Evolutionary conservation across 495 filamentous ascomycete genomes (phyloP).

Genomic region (Aspergillus campestris): DNA sequence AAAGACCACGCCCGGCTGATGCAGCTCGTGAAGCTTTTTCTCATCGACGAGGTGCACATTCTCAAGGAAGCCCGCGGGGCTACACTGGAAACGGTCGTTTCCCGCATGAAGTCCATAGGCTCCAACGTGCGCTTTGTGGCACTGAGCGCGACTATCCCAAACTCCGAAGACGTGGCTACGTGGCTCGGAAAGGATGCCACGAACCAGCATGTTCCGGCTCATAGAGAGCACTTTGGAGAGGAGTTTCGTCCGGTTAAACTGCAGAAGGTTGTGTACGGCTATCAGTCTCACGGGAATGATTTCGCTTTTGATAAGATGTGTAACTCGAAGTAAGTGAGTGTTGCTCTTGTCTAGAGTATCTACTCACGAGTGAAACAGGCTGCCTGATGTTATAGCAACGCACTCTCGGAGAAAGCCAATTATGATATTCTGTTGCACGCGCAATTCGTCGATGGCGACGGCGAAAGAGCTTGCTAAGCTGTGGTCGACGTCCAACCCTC

Average conservation of each 20-base stretch:
- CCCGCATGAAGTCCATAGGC: slow-evolving; percentile 89
- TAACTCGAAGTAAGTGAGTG: slow-evolving; percentile 50
- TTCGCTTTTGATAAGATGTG: slow-evolving; percentile 80
- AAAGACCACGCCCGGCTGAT: slow-evolving; percentile 79
- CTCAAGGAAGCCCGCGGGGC: slow-evolving; percentile 85
- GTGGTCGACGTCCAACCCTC: slow-evolving; percentile 49
- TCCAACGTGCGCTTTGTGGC: slow-evolving; percentile 85
- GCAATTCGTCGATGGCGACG: slow-evolving; percentile 67
- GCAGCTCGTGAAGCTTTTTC: slow-evolving; percentile 78
- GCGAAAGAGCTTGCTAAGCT: slow-evolving; percentile 63
- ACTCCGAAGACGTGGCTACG: slow-evolving; percentile 78
- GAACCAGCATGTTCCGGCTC: slow-evolving; percentile 59
- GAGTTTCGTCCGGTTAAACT: slow-evolving; percentile 84
- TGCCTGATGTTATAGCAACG: slow-evolving; percentile 65
- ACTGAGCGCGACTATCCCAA: slow-evolving; percentile 88
- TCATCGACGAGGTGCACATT: slow-evolving; percentile 96
- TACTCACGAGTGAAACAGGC: slow-evolving; percentile 25
- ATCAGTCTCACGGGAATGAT: slow-evolving; percentile 59
- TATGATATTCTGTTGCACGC: slow-evolving; percentile 86
- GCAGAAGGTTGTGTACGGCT: slow-evolving; percentile 80
- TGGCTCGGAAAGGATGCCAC: slow-evolving; percentile 81
- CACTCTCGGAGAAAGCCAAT: slow-evolving; percentile 78
- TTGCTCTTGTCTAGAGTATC: not conserved
- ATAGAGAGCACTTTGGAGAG: slow-evolving; percentile 76
- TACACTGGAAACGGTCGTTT: slow-evolving; percentile 90